These are phyloP conservation scores for Corinectria fuckeliana DNA, from an alignment of 2,329 filamentous ascomycete species.

Conservation along the genomic window DNA sequence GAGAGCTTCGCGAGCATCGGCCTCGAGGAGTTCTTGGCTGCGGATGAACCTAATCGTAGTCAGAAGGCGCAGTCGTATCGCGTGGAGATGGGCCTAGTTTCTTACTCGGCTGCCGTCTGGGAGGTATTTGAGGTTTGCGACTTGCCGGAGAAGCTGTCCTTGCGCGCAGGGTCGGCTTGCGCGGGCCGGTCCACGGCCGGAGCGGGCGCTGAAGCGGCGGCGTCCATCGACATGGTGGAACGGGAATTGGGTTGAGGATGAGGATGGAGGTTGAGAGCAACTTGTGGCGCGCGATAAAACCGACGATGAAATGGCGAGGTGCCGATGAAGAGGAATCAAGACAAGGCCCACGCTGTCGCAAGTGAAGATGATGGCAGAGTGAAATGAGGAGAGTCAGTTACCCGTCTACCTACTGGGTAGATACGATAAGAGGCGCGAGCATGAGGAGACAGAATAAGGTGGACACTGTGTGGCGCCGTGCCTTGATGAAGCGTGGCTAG, in stretches of 20 bases:
- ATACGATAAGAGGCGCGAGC: slow-evolving; percentile 3
- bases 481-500: fast-evolving
- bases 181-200: slow-evolving; percentile 32
- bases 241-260: neutral
- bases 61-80: neutral
- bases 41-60: slow-evolving; percentile 75
- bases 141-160: slow-evolving; percentile 64
- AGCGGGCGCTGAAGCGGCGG: slow-evolving; percentile 37
- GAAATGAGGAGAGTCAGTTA: slow-evolving; percentile 9
- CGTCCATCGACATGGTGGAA: slow-evolving; percentile 48
- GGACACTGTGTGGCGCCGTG: neutral
- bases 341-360: neutral
- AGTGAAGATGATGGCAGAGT: slow-evolving; percentile 11
- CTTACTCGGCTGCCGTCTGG: slow-evolving; percentile 75
- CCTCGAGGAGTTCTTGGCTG: slow-evolving; percentile 87
- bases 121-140: slow-evolving; percentile 66
- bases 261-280: neutral
- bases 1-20: slow-evolving; percentile 91
- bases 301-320: neutral
- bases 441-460: slow-evolving; percentile 26
- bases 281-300: neutral
- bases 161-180: slow-evolving; percentile 47
- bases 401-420: neutral
- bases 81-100: neutral
- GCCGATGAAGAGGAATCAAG: neutral